Base-by-base conservation (phyloP, 495 filamentous ascomycete species). In the Platismatia glauca region DNA sequence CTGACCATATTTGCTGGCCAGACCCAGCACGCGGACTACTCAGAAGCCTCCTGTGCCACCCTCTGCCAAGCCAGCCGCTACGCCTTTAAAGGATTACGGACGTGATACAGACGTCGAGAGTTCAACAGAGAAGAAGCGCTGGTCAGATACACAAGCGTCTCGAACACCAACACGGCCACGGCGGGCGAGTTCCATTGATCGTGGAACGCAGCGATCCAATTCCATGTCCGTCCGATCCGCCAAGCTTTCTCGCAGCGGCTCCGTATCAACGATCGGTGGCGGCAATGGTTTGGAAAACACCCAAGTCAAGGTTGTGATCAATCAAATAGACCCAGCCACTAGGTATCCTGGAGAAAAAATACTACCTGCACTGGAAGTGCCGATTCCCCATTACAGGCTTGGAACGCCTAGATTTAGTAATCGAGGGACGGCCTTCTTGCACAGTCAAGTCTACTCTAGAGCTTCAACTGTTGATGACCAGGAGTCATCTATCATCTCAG, bases 331-430 rank as follows among this genome's bases (percentile, higher is more conserved):
- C 77, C 66, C 82, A 75, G 66, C 76, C 79, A 83, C 89, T 12
- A 89, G 84, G 69, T 87, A 88, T 20, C 77, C 83, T n/a, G 84
- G 88, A 66, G 81, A 84, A 64, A 69, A 74, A 64, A 72, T 69
- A 31, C 72, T 80, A 44, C 84, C 84, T 22, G 74, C 86, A 44
- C 72, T 96, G 55, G 84, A 95, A 65, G 81, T 93, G 41, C 82
- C 88, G 11, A 95, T 97, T 61, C 91, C 94, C 46, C 86, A 89
- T 64, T 95, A 95, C 77, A 85, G 86, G 59, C 78, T 97, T 59
- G 91, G 90, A 6, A 87, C 88, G 5, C 88, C 91, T 13, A 84
- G 85, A 53, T 96, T 96, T 72, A 93, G 86, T 65, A 74, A 82
- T 24, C 81, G 83, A 63, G 89, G 91, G 11, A 94, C 86, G 53